phyloP scores from a whole-genome alignment of 2,329 filamentous ascomycete species.

The Venturia carpophila region DNA sequence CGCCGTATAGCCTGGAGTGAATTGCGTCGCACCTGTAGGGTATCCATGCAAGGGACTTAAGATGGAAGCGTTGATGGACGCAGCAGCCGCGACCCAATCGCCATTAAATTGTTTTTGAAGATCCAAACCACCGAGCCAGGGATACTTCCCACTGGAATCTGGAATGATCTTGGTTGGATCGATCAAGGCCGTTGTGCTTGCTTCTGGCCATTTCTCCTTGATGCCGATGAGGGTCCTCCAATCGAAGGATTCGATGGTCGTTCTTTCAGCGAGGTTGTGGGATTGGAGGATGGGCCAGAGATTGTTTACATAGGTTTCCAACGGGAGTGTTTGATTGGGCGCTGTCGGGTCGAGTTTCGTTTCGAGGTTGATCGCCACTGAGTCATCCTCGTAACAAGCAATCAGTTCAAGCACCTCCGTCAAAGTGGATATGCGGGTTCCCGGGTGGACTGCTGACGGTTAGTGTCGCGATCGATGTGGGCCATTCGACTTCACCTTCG shows the following conservation, averaged over 20 bases:
- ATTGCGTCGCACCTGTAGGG: constrained; percentile 19
- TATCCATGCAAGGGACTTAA: constrained; percentile 20
- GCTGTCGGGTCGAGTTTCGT: constrained; percentile 24
- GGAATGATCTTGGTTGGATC: constrained; percentile 24
- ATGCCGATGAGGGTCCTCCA: constrained; percentile 1
- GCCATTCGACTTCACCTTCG: constrained; percentile 11
- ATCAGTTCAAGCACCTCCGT: constrained; percentile 24
- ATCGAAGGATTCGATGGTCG: constrained; percentile 8
- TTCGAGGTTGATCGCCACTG: constrained; percentile 24
- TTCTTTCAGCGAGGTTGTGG: not conserved
- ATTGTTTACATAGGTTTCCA: constrained; percentile 22
- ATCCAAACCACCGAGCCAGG: constrained; percentile 25
- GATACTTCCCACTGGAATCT: constrained; percentile 21
- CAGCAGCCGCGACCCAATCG: constrained; percentile 24
- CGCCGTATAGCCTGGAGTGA: constrained; percentile 23
- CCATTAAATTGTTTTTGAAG: constrained; percentile 22
- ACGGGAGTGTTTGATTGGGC: constrained; percentile 22
- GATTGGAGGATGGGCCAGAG: not conserved
- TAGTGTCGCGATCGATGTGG: too few relatives aligned
- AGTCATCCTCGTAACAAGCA: constrained; percentile 24
- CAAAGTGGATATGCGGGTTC: constrained; percentile 24
- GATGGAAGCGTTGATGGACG: constrained; percentile 21
- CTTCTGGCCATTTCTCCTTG: constrained; percentile 2
- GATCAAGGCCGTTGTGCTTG: constrained; percentile 24
- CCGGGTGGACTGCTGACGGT: constrained; percentile 17